Evolutionary conservation across 2,329 filamentous ascomycete genomes (phyloP).

Genomic region (Aspergillus aculeatus): DNA sequence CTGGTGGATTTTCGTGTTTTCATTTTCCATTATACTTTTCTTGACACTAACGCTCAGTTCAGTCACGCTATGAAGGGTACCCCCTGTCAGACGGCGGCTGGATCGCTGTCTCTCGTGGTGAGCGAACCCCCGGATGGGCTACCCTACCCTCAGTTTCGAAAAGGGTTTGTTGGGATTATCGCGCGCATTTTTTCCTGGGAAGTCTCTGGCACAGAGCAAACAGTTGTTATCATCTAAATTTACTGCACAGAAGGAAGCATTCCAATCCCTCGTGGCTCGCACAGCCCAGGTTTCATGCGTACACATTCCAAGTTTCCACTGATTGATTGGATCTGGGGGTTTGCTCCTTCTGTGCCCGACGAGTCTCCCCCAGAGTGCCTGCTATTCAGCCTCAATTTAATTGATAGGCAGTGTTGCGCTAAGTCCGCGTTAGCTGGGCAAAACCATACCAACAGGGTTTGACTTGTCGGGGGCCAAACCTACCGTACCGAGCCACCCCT

Average conservation of each 20-base stretch:
- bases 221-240: neutral
- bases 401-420: slow-evolving; percentile 3
- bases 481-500: neutral
- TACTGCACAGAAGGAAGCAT: no score
- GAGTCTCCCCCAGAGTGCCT: neutral
- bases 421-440: slow-evolving; percentile 1
- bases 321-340: neutral
- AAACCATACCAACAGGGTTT: neutral
- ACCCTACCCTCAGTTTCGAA: neutral
- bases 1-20: neutral
- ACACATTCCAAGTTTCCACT: slow-evolving; percentile 1
- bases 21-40: neutral
- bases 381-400: neutral
- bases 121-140: neutral
- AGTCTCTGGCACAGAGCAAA: neutral
- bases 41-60: neutral
- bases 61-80: neutral
- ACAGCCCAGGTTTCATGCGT: neutral
- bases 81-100: neutral
- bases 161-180: no score
- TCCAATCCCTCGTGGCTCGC: slow-evolving; percentile 2
- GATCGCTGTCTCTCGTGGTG: neutral
- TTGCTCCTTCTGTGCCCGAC: slow-evolving; percentile 1
- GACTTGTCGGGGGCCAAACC: slow-evolving; percentile 1
- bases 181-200: no score